Evolutionary conservation across 163 green algal species (phyloP), one percentile per base, ranked within the genome.

Genomic region (Coccomyxa subellipsoidea): DNA sequence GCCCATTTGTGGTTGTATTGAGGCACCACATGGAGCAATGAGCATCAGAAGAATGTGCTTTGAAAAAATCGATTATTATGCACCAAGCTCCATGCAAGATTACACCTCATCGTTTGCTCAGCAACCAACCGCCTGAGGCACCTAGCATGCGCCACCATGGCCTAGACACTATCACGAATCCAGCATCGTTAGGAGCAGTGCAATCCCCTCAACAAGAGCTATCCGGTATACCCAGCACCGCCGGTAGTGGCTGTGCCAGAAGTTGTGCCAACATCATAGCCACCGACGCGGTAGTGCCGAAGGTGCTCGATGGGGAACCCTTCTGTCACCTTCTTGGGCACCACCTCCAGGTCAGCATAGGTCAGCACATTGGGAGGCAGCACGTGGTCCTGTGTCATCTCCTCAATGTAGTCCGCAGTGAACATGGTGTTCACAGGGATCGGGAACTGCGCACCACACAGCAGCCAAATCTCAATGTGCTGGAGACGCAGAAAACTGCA

Each of bases 241-340:
- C 66, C 66, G 32, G 66, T 73, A 1, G 29, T 73, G 32, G 66
- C 66, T 34, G 66, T 34, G 29, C 29, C 27, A 36, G 66, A 73
- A 34, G 66, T 73, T 36, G 66, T 73, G 66, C 66, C 66, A 36
- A 34, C 66, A 73, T 92, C 83, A 85, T 96, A 96, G 39, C 92
- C 92, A 12, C 91, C 91, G 31, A 89, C 83, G 40, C 93, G 89
- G 71, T 89, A 90, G 79, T 92, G 88, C 76, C 94, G 89, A 38
- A 97, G 84, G 37, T 93, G 91, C 87, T 97, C 94, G 31, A 97
- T 93, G 36, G 93, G 79, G 72, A 95, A 40, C 34, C 94, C 94
- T 40, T 93, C 87, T 7, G 91, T 94, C 36, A 94, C 89, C 76
- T 89, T 91, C 73, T 27, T 47, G 6, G 92, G 88, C 59, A 81